Base-by-base conservation (phyloP, 1,284 basidiomycete species). In the Ustilago shanxiensis region DNA sequence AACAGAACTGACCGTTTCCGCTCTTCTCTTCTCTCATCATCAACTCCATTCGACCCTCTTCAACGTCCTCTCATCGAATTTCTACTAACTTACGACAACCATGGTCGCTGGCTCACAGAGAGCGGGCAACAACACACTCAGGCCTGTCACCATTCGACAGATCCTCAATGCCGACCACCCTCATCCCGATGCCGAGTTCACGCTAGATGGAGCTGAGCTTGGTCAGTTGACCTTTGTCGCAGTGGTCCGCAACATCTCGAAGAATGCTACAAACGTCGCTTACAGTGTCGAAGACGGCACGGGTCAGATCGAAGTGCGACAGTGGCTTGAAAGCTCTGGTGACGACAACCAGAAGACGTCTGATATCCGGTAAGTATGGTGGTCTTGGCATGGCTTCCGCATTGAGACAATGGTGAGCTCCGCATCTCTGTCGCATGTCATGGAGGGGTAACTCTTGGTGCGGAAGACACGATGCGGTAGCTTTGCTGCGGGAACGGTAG, bases 221-320 rank as follows among this genome's bases (percentile, higher is more conserved):
- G 92, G 92, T 59, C 93, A 95, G 86, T 93, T 94, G 74, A 87
- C 88, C 14, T 85, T 96, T 59, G 92, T 98, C n/a, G 96, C 91
- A 1, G 90, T 92, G 79, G 91, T 98, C 9, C 88, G 91, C 20
- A 91, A 90, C 52, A 88, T 92, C 50, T 89, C 91, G 62, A 87
- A 88, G 18, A 92, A 93, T 73, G 89, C 93, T 1, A 98, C 95
- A 3, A 95, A 96, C 79, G 90, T 91, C 59, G 90, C 91, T 24
- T 95, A 94, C 86, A 87, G 88, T 72, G 87, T 99, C 10, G 93
- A 96, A 74, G 96, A 99, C 85, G 95, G 95, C 4, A 94, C 94
- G 1, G 96, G 93, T 3, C 89, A 89, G 67, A 91, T 98, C 33
- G 94, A 98, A 82, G 93, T 92, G 26, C 90, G 95, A 39, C 91